A percentile compares a stretch with the other conserved stretches of the same genome.
phyloP scores from a whole-genome alignment of 1,284 basidiomycete species.

The Cryptococcus hybrid region DNA sequence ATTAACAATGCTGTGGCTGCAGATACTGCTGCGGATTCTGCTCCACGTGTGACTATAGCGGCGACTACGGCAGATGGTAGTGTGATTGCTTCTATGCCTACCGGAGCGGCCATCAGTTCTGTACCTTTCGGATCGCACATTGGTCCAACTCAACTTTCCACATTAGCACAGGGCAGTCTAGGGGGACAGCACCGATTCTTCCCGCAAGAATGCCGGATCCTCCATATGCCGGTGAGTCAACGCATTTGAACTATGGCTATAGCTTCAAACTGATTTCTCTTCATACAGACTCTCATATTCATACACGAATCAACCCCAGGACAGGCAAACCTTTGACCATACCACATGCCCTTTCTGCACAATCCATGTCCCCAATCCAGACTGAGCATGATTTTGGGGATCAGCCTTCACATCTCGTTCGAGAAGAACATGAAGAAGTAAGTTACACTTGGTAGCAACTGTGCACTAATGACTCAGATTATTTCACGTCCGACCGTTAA shows the following conservation, averaged over 20 bases:
- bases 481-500: slow-evolving; percentile 27
- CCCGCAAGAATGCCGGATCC: slow-evolving; percentile 2
- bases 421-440: slow-evolving; percentile 42
- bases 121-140: not conserved
- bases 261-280: not conserved
- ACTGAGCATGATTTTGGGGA: slow-evolving; percentile 7
- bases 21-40: not conserved
- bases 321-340: slow-evolving; percentile 34
- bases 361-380: slow-evolving; percentile 26
- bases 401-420: slow-evolving; percentile 20
- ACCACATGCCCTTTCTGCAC: slow-evolving; percentile 27
- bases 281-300: not conserved
- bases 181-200: not conserved
- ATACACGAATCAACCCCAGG: slow-evolving; percentile 29
- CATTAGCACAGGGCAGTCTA: no score
- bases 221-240: slow-evolving; percentile 7
- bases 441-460: slow-evolving; percentile 1
- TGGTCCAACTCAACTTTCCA: no score
- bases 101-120: not conserved
- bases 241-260: not conserved
- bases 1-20: not conserved
- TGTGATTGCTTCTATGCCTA: not conserved
- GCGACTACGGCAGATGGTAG: slow-evolving; percentile 10
- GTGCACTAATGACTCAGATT: slow-evolving; percentile 16
- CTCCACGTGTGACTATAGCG: not conserved